Conservation (phyloP, 1,139 yeast genomes). For the Nakaseomyces kungkrabaensis region DNA sequence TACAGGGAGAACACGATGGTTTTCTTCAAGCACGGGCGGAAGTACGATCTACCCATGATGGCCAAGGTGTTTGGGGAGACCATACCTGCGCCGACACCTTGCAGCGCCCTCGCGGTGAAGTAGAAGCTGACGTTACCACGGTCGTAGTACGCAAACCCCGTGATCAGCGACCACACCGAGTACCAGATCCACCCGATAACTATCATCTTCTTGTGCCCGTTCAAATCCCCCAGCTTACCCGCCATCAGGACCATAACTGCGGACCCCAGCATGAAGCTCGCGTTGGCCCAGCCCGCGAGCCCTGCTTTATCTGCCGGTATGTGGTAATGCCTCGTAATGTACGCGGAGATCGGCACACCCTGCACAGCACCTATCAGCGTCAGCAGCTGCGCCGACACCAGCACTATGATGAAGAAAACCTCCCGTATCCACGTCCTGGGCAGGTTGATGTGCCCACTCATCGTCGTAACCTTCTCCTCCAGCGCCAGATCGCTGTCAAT, state of each 20-base stretch:
- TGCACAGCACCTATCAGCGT: constrained; percentile 2
- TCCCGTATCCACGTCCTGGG: constrained; percentile 1
- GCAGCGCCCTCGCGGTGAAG: constrained; percentile 44
- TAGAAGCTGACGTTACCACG: constrained; percentile 35
- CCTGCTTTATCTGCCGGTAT: constrained; percentile 26
- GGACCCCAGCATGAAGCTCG: constrained; percentile 47
- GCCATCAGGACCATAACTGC: constrained; percentile 54
- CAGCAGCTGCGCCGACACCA: constrained; percentile 3
- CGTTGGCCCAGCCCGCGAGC: constrained; percentile 49
- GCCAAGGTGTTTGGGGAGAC: constrained; percentile 51
- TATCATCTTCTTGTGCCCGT: constrained; percentile 45
- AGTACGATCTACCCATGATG: constrained; percentile 37
- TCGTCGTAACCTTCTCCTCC: background rate
- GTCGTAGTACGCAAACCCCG: constrained; percentile 42
- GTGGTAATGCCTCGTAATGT: background rate
- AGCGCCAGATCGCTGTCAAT: background rate
- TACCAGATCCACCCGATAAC: constrained; percentile 41
- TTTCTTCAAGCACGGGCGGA: constrained; percentile 33
- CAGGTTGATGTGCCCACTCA: background rate
- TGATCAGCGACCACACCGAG: constrained; percentile 40
- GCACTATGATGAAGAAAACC: background rate
- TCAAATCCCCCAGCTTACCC: constrained; percentile 57
- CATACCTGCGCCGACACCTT: constrained; percentile 53
- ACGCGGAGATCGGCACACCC: constrained; percentile 1
- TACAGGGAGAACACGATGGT: constrained; percentile 40